Base-by-base conservation (phyloP, 345 rosid species). In the Gynandropsis gynandra region DNA sequence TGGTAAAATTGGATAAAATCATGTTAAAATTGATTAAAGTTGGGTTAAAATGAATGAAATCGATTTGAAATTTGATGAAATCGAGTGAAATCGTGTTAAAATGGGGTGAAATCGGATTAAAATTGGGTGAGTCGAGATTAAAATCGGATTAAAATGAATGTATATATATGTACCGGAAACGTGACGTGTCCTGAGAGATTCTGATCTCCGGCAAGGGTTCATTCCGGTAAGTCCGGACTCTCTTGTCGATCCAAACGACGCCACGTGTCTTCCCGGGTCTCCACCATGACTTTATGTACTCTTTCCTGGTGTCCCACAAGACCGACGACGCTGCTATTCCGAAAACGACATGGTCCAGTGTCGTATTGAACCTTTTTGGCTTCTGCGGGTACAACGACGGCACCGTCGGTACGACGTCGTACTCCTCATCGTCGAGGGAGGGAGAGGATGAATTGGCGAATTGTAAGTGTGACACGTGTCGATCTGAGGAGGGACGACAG, bases 231-330 rank as follows among this genome's bases (percentile, higher is more conserved):
- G 59, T 61, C 1, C 64, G 60, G 24, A 80, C 89, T 31, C 31
- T 52, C 70, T 52, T 62, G 45, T 90, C 98, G 42, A 82, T 51
- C 96, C 92, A 87, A 36, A 83, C 92, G 1, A 80, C 69, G 5
- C 90, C 95, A 48, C 95, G 73, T 9, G 78, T 83, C 66, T 76
- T 68, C 14, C 58, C 54, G 1, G 89, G 86, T 59, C 80, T 74
- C 90, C 89, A 86, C 95, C 96, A 80, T 13, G 72, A 38, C 55
- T 85, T 89, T 10, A 89, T 85, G 56, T 89, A 86, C 63, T 81
- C 82, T 60, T 90, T 83, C 42, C 98, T 67, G 12, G 61, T 72
- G 16, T 90, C 79, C 85, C 92, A 83, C 12, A 83, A 56, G 33
- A 68, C 71, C 0, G 92, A 69, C 1, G 96, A 83, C 0, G 85